Evolutionary conservation across 768 basidiomycete species (phyloP), one percentile per base, ranked within the genome.

Genomic region (Pholiota conissans): DNA sequence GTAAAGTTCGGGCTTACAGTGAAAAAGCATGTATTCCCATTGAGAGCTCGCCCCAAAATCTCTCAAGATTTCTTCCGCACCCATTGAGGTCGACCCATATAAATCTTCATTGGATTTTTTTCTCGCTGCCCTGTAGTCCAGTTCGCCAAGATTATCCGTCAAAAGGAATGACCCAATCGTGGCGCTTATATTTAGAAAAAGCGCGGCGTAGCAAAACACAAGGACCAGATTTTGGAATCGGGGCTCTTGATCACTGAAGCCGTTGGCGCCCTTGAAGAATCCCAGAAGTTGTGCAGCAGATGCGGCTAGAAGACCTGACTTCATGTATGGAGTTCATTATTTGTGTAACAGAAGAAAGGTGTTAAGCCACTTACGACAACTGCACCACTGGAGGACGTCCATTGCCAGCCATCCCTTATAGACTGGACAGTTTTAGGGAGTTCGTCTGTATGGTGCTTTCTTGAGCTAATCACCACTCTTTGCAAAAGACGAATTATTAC

Each of bases 121-220:
- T 32, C 47, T 52, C 30, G 46, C 26, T 1, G 64, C 57, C 32
- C 32, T 46, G 34, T 60, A 57, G 1, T 40, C 57, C 13, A 66
- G 32, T 49, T 62, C 63, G 16, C 62, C 65, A 0, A 66, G 60
- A 22, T 54, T 62, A 32, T 66, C 65, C 3, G 61, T 66, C 27
- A 67, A 56, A 3, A 67, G 48, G 37, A 67, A 64, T 1, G 65
- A 63, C 6, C 61, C 57, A 20, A 67, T 64, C 5, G 65, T 62
- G 10, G 65, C 65, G 27, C 61, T 61, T 22, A 64, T 58, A 45
- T 67, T 67, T n/a, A 66, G 34, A 26, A 63, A 66, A 13, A 63
- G 37, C 1, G 63, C 56, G 26, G 35, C 49, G 29, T 61, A 62
- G 16, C 58, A 62, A 13, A 55, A 26, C 11, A 46, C 52, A 9